Conservation (phyloP, 2,329 filamentous ascomycete genomes). For the Curvularia sp. region DNA sequence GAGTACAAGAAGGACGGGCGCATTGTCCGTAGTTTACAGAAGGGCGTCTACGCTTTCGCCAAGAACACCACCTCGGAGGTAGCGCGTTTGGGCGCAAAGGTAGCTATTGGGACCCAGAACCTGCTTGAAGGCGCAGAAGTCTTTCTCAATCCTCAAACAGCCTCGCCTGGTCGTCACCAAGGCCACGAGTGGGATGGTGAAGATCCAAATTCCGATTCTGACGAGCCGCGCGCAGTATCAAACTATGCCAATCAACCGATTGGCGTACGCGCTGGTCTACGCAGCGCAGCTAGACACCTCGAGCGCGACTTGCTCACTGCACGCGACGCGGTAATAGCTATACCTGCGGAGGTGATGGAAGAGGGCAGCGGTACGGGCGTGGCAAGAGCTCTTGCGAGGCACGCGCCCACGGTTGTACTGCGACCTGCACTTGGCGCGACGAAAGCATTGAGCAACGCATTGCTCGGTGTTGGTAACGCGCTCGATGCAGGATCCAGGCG, state of each 20-base stretch:
- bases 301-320: slow-evolving; percentile 87
- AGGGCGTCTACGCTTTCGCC: slow-evolving; percentile 87
- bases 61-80: slow-evolving; percentile 93
- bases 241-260: slow-evolving; percentile 94
- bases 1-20: slow-evolving; percentile 96
- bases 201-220: slow-evolving; percentile 69
- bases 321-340: slow-evolving; percentile 89
- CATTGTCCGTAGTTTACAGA: slow-evolving; percentile 88
- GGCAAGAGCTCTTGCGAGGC: slow-evolving; percentile 76
- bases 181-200: slow-evolving; percentile 57
- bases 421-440: slow-evolving; percentile 88
- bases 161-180: slow-evolving; percentile 24
- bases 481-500: slow-evolving; percentile 83
- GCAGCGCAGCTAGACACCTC: slow-evolving; percentile 81
- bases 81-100: slow-evolving; percentile 91
- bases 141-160: slow-evolving; percentile 63
- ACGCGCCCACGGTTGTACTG: slow-evolving; percentile 92
- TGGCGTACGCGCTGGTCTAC: slow-evolving; percentile 83
- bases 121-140: slow-evolving; percentile 88
- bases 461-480: slow-evolving; percentile 91
- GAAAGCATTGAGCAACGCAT: slow-evolving; percentile 84
- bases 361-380: slow-evolving; percentile 81
- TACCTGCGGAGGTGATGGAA: slow-evolving; percentile 90
- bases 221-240: slow-evolving; percentile 80
- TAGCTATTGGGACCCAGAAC: slow-evolving; percentile 95